phyloP scores from a whole-genome alignment of 192 early-diverging fungal genomes.

The Backusella liffmaniae region DNA sequence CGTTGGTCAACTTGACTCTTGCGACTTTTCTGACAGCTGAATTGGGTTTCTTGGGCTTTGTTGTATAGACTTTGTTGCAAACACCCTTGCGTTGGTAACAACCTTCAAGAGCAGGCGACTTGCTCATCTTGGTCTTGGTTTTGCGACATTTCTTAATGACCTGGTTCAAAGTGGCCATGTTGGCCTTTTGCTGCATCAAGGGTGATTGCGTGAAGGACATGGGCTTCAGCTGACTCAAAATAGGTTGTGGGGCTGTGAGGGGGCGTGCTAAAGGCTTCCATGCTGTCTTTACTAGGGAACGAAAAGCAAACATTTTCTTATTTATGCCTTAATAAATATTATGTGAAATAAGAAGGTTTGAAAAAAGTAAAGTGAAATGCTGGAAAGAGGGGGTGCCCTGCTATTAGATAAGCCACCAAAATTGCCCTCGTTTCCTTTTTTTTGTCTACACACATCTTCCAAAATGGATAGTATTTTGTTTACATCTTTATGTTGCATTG shows the following conservation, averaged over 20 bases:
- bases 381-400: background rate
- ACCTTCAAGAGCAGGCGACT: conserved; percentile 80
- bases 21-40: conserved; percentile 94
- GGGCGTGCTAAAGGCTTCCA: background rate
- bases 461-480: background rate
- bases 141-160: conserved; percentile 86
- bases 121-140: conserved; percentile 58
- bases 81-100: conserved; percentile 93
- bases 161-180: conserved; percentile 91
- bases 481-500: background rate
- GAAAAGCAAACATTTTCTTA: conserved; percentile 6
- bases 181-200: conserved; percentile 19
- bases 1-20: conserved; percentile 89
- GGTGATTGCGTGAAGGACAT: background rate
- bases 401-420: background rate
- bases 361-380: background rate
- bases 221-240: conserved; percentile 11
- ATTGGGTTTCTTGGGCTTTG: conserved; percentile 98
- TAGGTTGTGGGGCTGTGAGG: background rate
- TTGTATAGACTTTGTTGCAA: conserved; percentile 92
- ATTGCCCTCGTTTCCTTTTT: too few species aligned
- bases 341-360: background rate
- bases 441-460: background rate
- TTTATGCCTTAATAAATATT: background rate
- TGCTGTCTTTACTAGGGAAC: conserved; percentile 9